phyloP scores from a whole-genome alignment of 2,329 filamentous ascomycete genomes.

The Alternaria triticimaculans region DNA sequence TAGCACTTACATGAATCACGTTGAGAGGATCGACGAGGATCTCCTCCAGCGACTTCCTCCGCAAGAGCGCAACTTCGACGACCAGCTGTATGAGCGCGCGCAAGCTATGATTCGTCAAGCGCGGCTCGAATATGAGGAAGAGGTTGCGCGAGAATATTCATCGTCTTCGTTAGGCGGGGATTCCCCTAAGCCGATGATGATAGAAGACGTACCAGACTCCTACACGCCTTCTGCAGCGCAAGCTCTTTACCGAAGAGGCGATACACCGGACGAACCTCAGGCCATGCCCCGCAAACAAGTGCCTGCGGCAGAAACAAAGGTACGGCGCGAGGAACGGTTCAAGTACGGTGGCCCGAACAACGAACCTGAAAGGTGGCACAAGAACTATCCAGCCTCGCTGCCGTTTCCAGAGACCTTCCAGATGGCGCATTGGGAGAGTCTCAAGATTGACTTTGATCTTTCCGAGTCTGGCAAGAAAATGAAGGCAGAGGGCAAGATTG shows the following conservation, averaged over 20 bases:
- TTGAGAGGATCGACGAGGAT: conserved; percentile 33
- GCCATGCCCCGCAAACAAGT: background rate
- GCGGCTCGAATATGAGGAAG: conserved; percentile 18
- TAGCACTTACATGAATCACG: conserved; percentile 24
- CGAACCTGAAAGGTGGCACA: conserved; percentile 30
- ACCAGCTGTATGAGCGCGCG: conserved; percentile 26
- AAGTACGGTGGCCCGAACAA: conserved; percentile 36
- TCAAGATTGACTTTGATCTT: conserved; percentile 37
- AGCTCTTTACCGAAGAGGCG: conserved; percentile 1
- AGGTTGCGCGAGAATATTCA: conserved; percentile 9
- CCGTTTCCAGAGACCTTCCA: conserved; percentile 38
- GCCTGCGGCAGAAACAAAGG: background rate
- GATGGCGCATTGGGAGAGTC: conserved; percentile 39
- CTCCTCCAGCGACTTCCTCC: conserved; percentile 28
- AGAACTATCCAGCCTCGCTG: conserved; percentile 25
- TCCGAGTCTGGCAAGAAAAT: conserved; percentile 11
- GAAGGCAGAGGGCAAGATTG: conserved; percentile 12
- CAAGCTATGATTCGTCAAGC: conserved; percentile 28
- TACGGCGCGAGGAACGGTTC: conserved; percentile 18
- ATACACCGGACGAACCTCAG: background rate
- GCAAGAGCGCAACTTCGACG: conserved; percentile 24
- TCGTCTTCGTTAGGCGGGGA: background rate
- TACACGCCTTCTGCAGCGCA: background rate
- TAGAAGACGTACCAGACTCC: conserved; percentile 14
- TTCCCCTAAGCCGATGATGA: background rate